Base-by-base conservation (phyloP, 257 asterid genomes). In the Penstemon newberryi region DNA sequence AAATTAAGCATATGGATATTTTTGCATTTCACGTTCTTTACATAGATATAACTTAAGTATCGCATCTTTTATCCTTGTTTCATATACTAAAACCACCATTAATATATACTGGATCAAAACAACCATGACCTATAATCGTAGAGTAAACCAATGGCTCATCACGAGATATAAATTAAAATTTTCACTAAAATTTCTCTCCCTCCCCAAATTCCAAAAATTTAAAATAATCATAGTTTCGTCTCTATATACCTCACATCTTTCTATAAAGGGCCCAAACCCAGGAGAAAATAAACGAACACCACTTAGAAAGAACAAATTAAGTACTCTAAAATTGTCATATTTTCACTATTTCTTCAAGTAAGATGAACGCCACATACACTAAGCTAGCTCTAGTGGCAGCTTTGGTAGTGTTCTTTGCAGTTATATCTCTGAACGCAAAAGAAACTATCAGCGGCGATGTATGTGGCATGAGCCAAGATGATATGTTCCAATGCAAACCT, bases 401-500 rank as follows among this genome's bases (percentile, higher is more conserved):
- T 5, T 40, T 74, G 4, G 42, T 56, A 6, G 65, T 63, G 33
- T 7, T 70, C 5, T 64, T 64, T 3, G 68, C 65, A 15, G 73
- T 73, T 63, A n/a, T 55, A 4, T 11, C 56, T 1, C 67, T 3
- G 19, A 36, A 6, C 46, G 82, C 65, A 11, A 45, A 46, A 53
- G 37, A 2, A 2, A 40, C 9, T 0, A 41, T 8, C 13, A 74
- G 56, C 10, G 58, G 7, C 18, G 45, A 47, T 39, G 46, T 75
- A 19, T 79, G 84, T 51, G 81, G 84, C 40, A 36, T 79, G 62
- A 68, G 50, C 59, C 63, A 39, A 8, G 25, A 33, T 0, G 83
- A 75, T 63, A 64, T 79, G 51, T 12, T 44, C 18, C 50, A 63
- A 62, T 79, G 83, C 78, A 75, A 71, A 67, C 71, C 78, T 39